Conservation (phyloP, 2,329 filamentous ascomycete genomes). For the Penicillium sumatraense region DNA sequence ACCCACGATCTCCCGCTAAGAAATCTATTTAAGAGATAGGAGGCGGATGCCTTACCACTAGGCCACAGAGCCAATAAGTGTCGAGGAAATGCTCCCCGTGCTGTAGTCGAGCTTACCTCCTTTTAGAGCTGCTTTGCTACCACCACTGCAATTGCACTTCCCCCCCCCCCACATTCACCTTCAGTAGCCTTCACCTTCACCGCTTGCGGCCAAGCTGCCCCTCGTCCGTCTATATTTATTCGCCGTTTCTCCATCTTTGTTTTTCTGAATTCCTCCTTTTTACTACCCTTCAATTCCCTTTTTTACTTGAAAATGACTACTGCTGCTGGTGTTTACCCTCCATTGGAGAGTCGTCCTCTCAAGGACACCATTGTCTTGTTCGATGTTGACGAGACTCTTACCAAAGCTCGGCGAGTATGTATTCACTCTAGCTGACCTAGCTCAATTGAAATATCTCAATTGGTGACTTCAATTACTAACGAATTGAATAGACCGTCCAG, state of each 20-base stretch:
- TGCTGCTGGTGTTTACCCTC: conserved; percentile 60
- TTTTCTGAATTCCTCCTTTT: conserved; percentile 6
- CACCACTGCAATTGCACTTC: no score
- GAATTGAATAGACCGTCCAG: conserved; percentile 63
- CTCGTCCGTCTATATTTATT: conserved; percentile 21
- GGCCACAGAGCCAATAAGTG: no score
- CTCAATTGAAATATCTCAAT: no score
- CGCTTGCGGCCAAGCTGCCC: conserved; percentile 34
- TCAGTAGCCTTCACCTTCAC: no score
- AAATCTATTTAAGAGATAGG: no score
- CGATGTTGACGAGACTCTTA: conserved; percentile 93
- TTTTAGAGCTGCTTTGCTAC: no score
- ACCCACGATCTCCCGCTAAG: no score
- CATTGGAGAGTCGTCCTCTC: conserved; percentile 80
- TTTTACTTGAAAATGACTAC: conserved; percentile 27
- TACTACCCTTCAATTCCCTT: background rate
- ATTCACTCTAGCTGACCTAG: conserved; percentile 23
- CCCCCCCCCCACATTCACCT: no score
- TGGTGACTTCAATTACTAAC: no score
- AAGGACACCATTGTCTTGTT: conserved; percentile 95
- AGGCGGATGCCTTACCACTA: no score
- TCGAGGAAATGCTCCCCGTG: no score
- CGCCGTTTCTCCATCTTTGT: conserved; percentile 11
- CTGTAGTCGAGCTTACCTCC: no score
- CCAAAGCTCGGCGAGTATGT: conserved; percentile 74